Evolutionary conservation across 768 basidiomycete genomes (phyloP), one percentile per base, ranked within the genome.

Genomic region (Tulasnella sp.): DNA sequence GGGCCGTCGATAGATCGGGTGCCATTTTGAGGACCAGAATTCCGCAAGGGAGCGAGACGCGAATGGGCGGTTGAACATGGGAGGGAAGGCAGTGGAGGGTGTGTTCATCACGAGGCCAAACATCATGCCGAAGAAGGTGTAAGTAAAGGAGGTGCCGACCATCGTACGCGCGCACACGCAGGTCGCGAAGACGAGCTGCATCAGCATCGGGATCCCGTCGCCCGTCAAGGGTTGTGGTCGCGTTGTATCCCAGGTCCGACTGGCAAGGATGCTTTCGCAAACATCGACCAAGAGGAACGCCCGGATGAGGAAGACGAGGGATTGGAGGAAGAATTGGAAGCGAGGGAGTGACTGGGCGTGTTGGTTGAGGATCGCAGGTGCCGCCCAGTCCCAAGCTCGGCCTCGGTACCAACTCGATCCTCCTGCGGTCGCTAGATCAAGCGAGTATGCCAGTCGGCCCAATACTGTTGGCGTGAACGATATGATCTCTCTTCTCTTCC

Each of bases 11-110:
- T 58, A 62, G 8, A 62, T 25, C 3, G 42, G 22, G 48, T 63
- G 63, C 63, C 63, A 63, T 15, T 58, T 43, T 22, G 51, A 42
- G 34, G 42, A 17, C 63, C 63, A 63, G 34, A 63, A 63, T 44
- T 63, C 63, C 34, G 31, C 34, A 4, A 63, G 34, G 44, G 46
- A 49, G 17, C 12, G 44, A 5, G 62, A 27, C 15, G 22, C 21
- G 50, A 59, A 63, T n/a, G 62, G 63, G 8, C 9, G 17, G 24
- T 60, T 41, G 61, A 60, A 63, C 11, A 63, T 49, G 51, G 62
- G 58, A 8, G 62, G 63, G 62, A 58, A 62, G 15, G 46, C 15
- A 1, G 57, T 24, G 5, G 57, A 53, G 17, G 43, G 41, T 12
- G 60, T 42, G 22, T 19, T 53, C 5, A 57, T 17, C 17, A 49